Evolutionary conservation across 805 yeast species (phyloP), one percentile per base, ranked within the genome.

Genomic region (Myxozyma monticola): DNA sequence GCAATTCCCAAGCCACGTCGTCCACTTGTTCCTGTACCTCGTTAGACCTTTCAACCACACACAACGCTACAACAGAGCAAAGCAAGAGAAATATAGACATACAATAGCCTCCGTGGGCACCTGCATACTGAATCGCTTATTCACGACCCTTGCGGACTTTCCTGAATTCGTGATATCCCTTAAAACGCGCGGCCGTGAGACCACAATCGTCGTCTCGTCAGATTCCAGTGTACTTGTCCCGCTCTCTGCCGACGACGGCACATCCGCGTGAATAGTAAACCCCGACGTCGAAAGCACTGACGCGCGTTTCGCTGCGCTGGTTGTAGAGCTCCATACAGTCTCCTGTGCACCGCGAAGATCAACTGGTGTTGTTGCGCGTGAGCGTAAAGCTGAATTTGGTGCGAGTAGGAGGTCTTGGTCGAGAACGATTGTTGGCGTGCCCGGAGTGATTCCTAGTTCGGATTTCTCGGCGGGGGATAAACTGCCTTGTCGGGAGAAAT

Each of bases 91-190:
- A 22, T 1, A 8, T 10, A 5, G n/a, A 26, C 46, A 18, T 37
- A 37, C 42, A n/a, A 48, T 48, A 10, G 37, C 29, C n/a, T 24
- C 41, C 20, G 42, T 51, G 2, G 53, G 47, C 8, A 48, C 39
- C 17, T 39, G 52, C 41, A 51, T 22, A 18, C 49, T 47, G 28
- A 51, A 29, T 3, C 49, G 52, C 21, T 42, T 42, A 20, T 48
- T 48, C 24, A 30, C 47, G 21, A 51, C 21, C 15, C 35, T 21
- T 3, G 52, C 31, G 14, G 18, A 12, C 3, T 30, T 21, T 20
- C 9, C 18, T 8, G 49, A 9, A 35, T 51, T 51, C 8, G 56
- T 43, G 33, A 51, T 39, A 21, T 51, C 56, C 14, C 47, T 38
- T 12, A 51, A 46, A 14, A 51, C 35, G 18, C 37, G 18, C 2